These are phyloP conservation scores for Rhodotorula sp. DNA, from an alignment of 1,284 basidiomycete genomes.

Conservation along the genomic window DNA sequence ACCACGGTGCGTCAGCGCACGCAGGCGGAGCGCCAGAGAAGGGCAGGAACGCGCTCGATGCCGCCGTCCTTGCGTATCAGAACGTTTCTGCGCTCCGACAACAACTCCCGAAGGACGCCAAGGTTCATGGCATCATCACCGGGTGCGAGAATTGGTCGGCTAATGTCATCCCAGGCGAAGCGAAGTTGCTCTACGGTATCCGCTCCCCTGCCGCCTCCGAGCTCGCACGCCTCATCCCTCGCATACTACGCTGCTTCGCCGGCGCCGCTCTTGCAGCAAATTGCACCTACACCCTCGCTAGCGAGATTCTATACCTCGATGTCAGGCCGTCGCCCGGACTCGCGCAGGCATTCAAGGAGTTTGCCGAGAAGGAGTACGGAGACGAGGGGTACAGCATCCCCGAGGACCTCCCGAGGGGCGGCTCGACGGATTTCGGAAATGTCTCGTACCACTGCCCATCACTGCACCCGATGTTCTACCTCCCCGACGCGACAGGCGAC, in stretches of 20 bases:
- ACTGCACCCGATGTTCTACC: slow-evolving; percentile 48
- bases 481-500: slow-evolving; percentile 34
- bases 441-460: slow-evolving; percentile 49
- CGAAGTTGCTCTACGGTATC: slow-evolving; percentile 1
- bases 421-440: slow-evolving; percentile 49
- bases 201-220: background rate
- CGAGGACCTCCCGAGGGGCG: slow-evolving; percentile 30
- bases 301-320: slow-evolving; percentile 4
- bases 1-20: slow-evolving; percentile 60
- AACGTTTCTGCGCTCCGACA: slow-evolving; percentile 71
- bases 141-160: slow-evolving; percentile 44
- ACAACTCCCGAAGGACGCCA: slow-evolving; percentile 64
- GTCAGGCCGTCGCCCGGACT: background rate
- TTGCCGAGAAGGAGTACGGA: background rate
- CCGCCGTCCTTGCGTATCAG: slow-evolving; percentile 74
- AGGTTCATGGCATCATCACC: slow-evolving; percentile 62
- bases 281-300: background rate
- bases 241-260: slow-evolving; percentile 7
- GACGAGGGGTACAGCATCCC: slow-evolving; percentile 33
- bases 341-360: background rate
- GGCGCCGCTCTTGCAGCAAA: background rate
- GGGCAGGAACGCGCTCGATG: slow-evolving; percentile 78
- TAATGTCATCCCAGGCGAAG: slow-evolving; percentile 4
- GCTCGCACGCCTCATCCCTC: background rate
- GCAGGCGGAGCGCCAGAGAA: slow-evolving; percentile 76